Evolutionary conservation across 768 basidiomycete species (phyloP), one percentile per base, ranked within the genome.

Genomic region (Pholiota microspora): DNA sequence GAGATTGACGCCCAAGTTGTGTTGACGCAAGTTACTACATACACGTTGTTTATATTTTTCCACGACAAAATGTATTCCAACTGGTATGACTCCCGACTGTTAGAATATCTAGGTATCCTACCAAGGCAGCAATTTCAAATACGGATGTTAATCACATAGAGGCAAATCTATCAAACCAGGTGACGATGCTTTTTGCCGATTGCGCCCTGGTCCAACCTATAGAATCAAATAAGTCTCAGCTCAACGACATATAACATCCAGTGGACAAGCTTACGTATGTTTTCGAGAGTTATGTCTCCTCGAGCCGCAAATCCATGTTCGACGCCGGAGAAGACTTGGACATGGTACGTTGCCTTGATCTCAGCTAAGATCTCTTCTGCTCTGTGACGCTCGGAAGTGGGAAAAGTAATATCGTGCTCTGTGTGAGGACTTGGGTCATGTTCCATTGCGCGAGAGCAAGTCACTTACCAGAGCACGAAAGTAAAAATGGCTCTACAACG

Each of bases 201-300:
- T 82, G 77, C 61, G 83, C 83, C 57, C 82, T 82, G 0, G 80
- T 80, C 77, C 81, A 84, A 23, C 80, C 83, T 84, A 45, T 7
- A 45, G 10, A 31, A 16, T 10, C n/a, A 36, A 51, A 23, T n/a
- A 6, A 10, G 34, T 28, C 16, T 23, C 13, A 16, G 15, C 18
- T n/a, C n/a, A n/a, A n/a, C n/a, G n/a, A n/a, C n/a, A n/a, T n/a
- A n/a, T n/a, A n/a, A n/a, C n/a, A n/a, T n/a, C n/a, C n/a, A 8
- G 5, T 9, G 18, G 9, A 42, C 4, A 12, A 12, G 67, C 72
- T 60, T 58, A 75, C 78, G 70, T 8, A 62, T 65, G 40, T 71
- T 70, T 51, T 73, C 71, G 8, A 75, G 68, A 0, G 72, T 70
- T 12, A 71, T 69, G 56, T 77, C 69, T 3, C 77, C 77, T 10